These are phyloP conservation scores for Solanum medicagineum DNA, from an alignment of 257 asterid species.

Conservation along the genomic window DNA sequence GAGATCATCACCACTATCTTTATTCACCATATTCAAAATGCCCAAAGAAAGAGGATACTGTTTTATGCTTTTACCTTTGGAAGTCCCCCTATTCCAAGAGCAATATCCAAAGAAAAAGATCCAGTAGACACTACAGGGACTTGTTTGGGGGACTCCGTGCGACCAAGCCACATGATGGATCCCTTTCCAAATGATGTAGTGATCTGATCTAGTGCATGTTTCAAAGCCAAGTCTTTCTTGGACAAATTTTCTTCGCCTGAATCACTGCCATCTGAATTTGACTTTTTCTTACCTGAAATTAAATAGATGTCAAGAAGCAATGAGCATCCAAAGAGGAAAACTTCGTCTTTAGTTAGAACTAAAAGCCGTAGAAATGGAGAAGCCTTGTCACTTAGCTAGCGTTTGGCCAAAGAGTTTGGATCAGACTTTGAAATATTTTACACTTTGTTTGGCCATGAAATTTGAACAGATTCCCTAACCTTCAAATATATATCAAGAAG, in stretches of 20 bases:
- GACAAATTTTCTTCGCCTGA: slow-evolving; percentile 85
- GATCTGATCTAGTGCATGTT: slow-evolving; percentile 82
- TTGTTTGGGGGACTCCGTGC: slow-evolving; percentile 35
- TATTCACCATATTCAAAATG: neutral
- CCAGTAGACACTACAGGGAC: slow-evolving; percentile 90
- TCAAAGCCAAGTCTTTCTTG: slow-evolving; percentile 84
- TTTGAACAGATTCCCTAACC: neutral
- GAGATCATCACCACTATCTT: neutral
- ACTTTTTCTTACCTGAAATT: slow-evolving; percentile 50
- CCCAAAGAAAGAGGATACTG: neutral
- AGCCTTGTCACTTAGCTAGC: neutral
- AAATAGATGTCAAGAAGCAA: neutral
- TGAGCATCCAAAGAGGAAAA: neutral
- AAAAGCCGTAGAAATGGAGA: neutral
- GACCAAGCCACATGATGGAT: slow-evolving; percentile 97
- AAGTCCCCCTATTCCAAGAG: slow-evolving; percentile 85
- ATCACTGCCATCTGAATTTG: slow-evolving; percentile 61
- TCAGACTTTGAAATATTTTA: neutral
- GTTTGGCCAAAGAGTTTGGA: neutral
- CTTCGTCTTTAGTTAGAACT: neutral
- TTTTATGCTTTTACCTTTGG: slow-evolving; percentile 49
- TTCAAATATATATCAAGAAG: neutral
- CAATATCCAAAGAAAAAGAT: slow-evolving; percentile 72
- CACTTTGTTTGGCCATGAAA: neutral
- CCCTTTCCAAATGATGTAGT: slow-evolving; percentile 80